These are phyloP conservation scores for Dioszegia aurantiaca DNA, from an alignment of 768 basidiomycete genomes.

Conservation along the genomic window DNA sequence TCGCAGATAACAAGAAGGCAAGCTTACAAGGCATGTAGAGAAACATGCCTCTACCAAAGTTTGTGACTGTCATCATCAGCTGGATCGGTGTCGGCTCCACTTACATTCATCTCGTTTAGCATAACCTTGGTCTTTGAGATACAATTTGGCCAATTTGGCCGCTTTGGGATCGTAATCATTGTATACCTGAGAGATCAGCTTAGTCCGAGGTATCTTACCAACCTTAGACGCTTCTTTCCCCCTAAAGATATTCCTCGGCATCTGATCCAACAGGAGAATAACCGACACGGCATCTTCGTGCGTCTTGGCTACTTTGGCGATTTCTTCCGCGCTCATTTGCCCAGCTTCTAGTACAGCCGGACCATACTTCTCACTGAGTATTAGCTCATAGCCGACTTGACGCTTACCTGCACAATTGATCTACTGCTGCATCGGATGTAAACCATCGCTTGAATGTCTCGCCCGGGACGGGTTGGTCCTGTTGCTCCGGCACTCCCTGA, in stretches of 20 bases:
- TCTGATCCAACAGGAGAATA: conserved; percentile 20
- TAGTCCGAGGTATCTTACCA: not conserved
- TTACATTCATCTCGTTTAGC: conserved; percentile 7
- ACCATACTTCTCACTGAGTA: conserved; percentile 16
- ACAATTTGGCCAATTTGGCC: conserved; percentile 7
- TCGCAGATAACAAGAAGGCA: not conserved
- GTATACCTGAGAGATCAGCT: conserved; percentile 14
- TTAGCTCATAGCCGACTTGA: not conserved
- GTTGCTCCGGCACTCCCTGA: conserved; percentile 5
- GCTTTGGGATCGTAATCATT: conserved; percentile 19
- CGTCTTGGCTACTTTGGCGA: not conserved
- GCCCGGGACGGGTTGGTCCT: not conserved
- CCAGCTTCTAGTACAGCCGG: conserved; percentile 14
- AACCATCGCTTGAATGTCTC: conserved; percentile 17
- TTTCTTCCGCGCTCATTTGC: conserved; percentile 9
- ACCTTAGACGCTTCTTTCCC: conserved; percentile 15
- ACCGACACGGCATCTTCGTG: conserved; percentile 14
- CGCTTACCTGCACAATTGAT: conserved; percentile 14
- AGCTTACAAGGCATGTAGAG: conserved; percentile 23
- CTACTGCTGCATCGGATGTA: not conserved
- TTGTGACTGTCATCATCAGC: conserved; percentile 1
- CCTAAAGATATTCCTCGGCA: conserved; percentile 21
- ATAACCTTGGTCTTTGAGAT: conserved; percentile 4
- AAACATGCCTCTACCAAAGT: not conserved
- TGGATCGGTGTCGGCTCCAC: not conserved